A percentile compares a stretch with the other conserved stretches of the same genome.
Conservation (phyloP, 441 rosid species). For the Aleurites moluccanus region DNA sequence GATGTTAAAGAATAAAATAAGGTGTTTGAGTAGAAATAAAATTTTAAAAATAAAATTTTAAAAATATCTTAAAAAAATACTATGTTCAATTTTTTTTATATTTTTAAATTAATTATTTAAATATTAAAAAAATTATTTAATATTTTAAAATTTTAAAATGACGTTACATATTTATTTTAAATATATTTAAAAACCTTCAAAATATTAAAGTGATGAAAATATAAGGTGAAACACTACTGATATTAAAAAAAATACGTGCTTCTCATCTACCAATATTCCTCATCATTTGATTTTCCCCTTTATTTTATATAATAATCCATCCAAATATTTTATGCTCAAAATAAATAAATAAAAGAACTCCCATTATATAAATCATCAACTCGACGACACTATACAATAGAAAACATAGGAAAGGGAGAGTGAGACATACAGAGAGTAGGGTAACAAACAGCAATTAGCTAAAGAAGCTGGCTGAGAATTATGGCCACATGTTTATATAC, state of each 20-base stretch:
- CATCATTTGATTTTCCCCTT: slow-evolving; percentile 13
- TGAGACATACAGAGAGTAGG: background rate
- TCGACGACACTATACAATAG: background rate
- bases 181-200: too few relatives aligned
- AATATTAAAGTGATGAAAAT: too few relatives aligned
- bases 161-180: too few relatives aligned
- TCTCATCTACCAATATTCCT: slow-evolving; percentile 6
- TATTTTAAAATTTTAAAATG: too few relatives aligned
- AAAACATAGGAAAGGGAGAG: background rate
- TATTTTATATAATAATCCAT: background rate
- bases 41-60: too few relatives aligned
- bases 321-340: background rate
- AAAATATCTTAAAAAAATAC: too few relatives aligned
- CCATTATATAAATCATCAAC: background rate
- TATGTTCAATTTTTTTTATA: too few relatives aligned
- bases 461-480: background rate
- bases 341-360: background rate
- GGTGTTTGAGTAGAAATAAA: too few relatives aligned
- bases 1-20: too few relatives aligned
- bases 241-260: slow-evolving; percentile 18
- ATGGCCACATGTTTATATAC: background rate
- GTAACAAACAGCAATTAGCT: too few relatives aligned
- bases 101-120: too few relatives aligned
- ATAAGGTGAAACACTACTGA: slow-evolving; percentile 13
- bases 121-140: too few relatives aligned